phyloP scores from a whole-genome alignment of 805 yeast species.

The Monosporozyma aquatica region DNA sequence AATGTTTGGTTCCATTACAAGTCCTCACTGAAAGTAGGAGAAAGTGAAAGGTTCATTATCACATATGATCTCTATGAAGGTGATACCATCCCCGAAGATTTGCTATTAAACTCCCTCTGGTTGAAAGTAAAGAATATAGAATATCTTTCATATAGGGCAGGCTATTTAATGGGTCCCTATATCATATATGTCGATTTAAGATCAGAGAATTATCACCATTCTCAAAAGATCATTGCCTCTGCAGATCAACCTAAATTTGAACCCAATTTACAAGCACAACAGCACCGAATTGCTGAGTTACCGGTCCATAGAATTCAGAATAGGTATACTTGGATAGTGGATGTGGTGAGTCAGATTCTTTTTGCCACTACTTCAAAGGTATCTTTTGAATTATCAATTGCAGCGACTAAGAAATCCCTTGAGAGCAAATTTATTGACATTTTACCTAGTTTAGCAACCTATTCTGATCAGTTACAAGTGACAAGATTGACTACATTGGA shows the following conservation, averaged over 20 bases:
- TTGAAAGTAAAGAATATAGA: slow-evolving; percentile 55
- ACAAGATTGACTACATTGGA: slow-evolving; percentile 49
- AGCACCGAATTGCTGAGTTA: slow-evolving; percentile 48
- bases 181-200: slow-evolving; percentile 64
- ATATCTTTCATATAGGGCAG: slow-evolving; percentile 45
- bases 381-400: slow-evolving; percentile 52
- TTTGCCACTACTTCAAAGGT: slow-evolving; percentile 55
- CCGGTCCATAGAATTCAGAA: slow-evolving; percentile 54
- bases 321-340: slow-evolving; percentile 59
- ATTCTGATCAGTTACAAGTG: slow-evolving; percentile 36
- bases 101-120: slow-evolving; percentile 34
- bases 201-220: slow-evolving; percentile 44
- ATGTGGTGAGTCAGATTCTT: slow-evolving; percentile 60
- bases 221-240: slow-evolving; percentile 46
- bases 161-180: slow-evolving; percentile 68
- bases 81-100: slow-evolving; percentile 22
- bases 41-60: slow-evolving; percentile 47
- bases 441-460: slow-evolving; percentile 25
- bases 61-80: slow-evolving; percentile 37
- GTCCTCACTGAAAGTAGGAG: slow-evolving; percentile 43
- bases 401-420: slow-evolving; percentile 30
- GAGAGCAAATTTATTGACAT: slow-evolving; percentile 13
- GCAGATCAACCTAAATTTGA: slow-evolving; percentile 73
- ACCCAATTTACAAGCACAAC: slow-evolving; percentile 64
- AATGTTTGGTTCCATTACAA: slow-evolving; percentile 10